These are phyloP conservation scores for Debaryomyces hansenii DNA, from an alignment of 805 yeast species.

Conservation along the genomic window DNA sequence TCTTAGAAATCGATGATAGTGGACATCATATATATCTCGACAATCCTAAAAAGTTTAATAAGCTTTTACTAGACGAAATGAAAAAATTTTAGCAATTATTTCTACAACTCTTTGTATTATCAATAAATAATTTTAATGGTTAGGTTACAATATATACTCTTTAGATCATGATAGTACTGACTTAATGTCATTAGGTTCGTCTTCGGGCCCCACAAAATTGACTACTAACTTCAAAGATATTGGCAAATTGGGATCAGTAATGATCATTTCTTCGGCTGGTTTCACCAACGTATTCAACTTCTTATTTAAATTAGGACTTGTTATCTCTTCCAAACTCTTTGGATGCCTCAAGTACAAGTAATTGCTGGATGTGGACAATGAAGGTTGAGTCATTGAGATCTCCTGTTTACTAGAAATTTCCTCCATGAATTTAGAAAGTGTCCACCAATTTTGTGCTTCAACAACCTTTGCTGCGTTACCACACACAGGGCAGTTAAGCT, in stretches of 20 bases:
- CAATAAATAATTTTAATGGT: not conserved
- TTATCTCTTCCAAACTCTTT: constrained; percentile 42
- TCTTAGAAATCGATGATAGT: constrained; percentile 49
- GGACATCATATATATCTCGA: constrained; percentile 85
- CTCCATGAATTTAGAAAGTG: constrained; percentile 45
- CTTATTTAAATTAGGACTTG: constrained; percentile 43
- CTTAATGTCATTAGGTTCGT: constrained; percentile 16
- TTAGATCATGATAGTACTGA: not conserved
- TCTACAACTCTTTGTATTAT: not conserved
- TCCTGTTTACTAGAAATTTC: constrained; percentile 31
- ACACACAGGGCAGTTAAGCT: constrained; percentile 75
- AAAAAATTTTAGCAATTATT: constrained; percentile 8
- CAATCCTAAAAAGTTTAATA: constrained; percentile 55
- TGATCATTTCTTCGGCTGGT: constrained; percentile 48
- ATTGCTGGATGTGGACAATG: constrained; percentile 40
- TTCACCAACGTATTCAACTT: constrained; percentile 36
- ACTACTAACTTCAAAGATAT: constrained; percentile 34
- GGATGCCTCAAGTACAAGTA: constrained; percentile 51
- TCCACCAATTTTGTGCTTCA: constrained; percentile 28
- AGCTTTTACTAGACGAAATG: constrained; percentile 54
- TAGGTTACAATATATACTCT: not conserved
- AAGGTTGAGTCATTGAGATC: constrained; percentile 41
- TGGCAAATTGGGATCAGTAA: constrained; percentile 55
- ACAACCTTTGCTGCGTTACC: constrained; percentile 42
- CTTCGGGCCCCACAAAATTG: constrained; percentile 23